Evolutionary conservation across 305 asterid species (phyloP), one percentile per base, ranked within the genome.

Genomic region (Solanum hybrid): DNA sequence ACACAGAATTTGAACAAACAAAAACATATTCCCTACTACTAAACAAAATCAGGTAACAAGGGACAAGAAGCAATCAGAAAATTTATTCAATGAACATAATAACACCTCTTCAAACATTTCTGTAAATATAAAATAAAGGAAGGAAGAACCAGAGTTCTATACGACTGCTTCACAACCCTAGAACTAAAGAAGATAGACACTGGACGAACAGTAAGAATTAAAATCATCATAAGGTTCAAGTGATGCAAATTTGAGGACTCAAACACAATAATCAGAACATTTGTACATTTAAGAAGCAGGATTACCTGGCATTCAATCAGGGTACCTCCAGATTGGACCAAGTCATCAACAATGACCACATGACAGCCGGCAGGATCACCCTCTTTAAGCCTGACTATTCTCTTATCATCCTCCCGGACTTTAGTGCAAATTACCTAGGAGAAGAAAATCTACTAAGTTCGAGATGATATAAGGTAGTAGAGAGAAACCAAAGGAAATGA

Each of bases 321-420:
- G 88, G 99, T 97, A 79, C 99, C 99, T 85, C 99, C 99, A 71
- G 99, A 97, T 79, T 97, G 99, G 79, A 96, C 98, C 92, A 97
- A 92, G 92, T 97, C 99, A 91, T 97, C 99, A 46, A 97, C 99
- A 88, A 97, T 96, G 91, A 97, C 98, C 42, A 95, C 99, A 92
- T 97, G 99, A 85, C 98, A 95, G 84, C 98, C 99, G 14, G 91
- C 89, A 4, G 99, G 99, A 85, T 96, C 92, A 32, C 99, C 99
- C 94, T 97, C 99, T 91, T 96, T 97, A 34, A 97, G 91, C 94
- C 98, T 95, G 88, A 97, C 99, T 88, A 96, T 94, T 93, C 98
- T 94, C 87, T 95, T 96, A 94, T 96, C 98, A n/a, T 98, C 99
- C 93, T 97, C 99, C 38, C 99, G 98, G 66, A 96, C 99, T 93